Evolutionary conservation across 306 rosid species (phyloP).

Genomic region (Citrullus mucosospermus): DNA sequence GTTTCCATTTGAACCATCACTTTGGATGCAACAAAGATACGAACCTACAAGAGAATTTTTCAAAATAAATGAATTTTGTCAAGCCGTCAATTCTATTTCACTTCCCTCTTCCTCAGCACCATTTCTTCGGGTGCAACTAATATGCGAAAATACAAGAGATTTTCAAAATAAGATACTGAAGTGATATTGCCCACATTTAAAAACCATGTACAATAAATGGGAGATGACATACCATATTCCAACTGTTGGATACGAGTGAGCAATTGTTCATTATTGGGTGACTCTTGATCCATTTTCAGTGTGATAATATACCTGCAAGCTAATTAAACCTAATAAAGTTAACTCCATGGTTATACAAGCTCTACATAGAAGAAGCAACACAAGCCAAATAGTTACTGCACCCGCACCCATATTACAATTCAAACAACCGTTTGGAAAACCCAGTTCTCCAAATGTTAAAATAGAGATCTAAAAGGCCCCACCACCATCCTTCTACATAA

Average conservation of each 20-base stretch:
- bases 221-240: constrained; percentile 50
- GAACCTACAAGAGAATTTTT: background rate
- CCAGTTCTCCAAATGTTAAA: background rate
- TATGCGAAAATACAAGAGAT: background rate
- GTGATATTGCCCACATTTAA: background rate
- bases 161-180: background rate
- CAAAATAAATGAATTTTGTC: background rate
- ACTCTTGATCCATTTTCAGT: constrained; percentile 16
- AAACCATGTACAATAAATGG: background rate
- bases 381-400: background rate
- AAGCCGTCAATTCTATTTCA: background rate
- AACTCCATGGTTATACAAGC: background rate
- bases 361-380: background rate
- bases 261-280: constrained; percentile 24
- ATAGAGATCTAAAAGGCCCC: background rate
- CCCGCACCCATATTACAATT: background rate
- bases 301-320: background rate
- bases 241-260: constrained; percentile 52
- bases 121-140: background rate
- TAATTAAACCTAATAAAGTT: background rate
- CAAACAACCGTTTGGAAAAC: background rate
- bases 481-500: background rate
- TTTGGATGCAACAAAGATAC: background rate
- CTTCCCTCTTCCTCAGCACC: background rate
- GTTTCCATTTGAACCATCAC: background rate